Conservation (phyloP, 495 filamentous ascomycete species). For the Xylaria nigripes region DNA sequence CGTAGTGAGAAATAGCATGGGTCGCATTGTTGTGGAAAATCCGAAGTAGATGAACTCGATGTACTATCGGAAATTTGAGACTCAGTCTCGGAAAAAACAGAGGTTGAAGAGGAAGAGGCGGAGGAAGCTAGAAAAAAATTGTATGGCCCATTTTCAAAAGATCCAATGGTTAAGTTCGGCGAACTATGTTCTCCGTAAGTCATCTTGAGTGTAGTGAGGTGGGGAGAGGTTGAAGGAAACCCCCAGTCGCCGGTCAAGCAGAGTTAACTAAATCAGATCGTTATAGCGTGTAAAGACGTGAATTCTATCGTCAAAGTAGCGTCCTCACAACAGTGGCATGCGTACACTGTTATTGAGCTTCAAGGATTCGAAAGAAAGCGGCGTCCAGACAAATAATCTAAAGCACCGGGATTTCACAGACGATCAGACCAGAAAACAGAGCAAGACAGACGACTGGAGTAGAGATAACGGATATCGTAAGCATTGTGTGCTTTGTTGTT, state of each 20-base stretch:
- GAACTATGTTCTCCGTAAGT: slow-evolving; percentile 39
- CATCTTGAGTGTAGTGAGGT: slow-evolving; percentile 41
- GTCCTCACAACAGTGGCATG: slow-evolving; percentile 28
- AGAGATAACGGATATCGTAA: slow-evolving; percentile 34
- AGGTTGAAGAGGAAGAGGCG: slow-evolving; percentile 64
- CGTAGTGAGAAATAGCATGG: slow-evolving; percentile 23
- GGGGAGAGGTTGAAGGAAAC: slow-evolving; percentile 26
- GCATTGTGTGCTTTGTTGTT: slow-evolving; percentile 44
- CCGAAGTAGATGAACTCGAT: slow-evolving; percentile 42
- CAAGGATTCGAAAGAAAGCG: slow-evolving; percentile 34
- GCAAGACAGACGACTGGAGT: slow-evolving; percentile 52
- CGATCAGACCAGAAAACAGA: slow-evolving; percentile 48
- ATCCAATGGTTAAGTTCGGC: slow-evolving; percentile 36
- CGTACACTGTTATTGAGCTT: slow-evolving; percentile 21
- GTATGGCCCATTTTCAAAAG: slow-evolving; percentile 50
- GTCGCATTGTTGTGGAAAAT: slow-evolving; percentile 34
- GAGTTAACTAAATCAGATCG: slow-evolving; percentile 45
- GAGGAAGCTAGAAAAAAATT: slow-evolving; percentile 60
- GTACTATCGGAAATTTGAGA: slow-evolving; percentile 50
- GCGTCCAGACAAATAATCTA: slow-evolving; percentile 38
- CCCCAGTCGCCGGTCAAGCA: slow-evolving; percentile 48
- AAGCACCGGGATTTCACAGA: slow-evolving; percentile 40
- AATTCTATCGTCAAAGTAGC: slow-evolving; percentile 34
- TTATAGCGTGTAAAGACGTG: slow-evolving; percentile 32
- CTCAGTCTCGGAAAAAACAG: slow-evolving; percentile 70